Percentiles rank a stretch among this genome's conserved stretches.
These are phyloP conservation scores for Antarctomyces pellizariae DNA, from an alignment of 495 filamentous ascomycete genomes.

Conservation along the genomic window DNA sequence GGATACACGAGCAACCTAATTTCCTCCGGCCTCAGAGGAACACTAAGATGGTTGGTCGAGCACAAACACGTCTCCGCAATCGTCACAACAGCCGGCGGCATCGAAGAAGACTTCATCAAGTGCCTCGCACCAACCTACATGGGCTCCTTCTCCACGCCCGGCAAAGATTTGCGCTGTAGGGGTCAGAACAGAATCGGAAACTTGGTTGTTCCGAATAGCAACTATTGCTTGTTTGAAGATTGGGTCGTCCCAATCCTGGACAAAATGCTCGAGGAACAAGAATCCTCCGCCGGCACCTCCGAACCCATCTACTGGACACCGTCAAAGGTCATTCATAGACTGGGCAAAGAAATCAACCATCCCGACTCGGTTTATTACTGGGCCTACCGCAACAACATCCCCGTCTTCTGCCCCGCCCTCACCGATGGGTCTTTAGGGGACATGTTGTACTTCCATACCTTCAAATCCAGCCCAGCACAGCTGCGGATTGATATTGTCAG, in stretches of 20 bases:
- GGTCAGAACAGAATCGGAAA: slow-evolving; percentile 94
- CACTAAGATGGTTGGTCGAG: slow-evolving; percentile 75
- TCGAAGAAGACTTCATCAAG: slow-evolving; percentile 97
- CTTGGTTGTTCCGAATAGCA: slow-evolving; percentile 83
- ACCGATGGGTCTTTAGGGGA: slow-evolving; percentile 90
- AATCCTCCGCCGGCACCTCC: slow-evolving; percentile 31
- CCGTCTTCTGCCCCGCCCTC: slow-evolving; percentile 85
- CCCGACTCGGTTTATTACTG: slow-evolving; percentile 78
- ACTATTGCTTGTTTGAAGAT: slow-evolving; percentile 94
- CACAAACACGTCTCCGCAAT: slow-evolving; percentile 78
- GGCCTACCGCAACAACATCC: slow-evolving; percentile 83
- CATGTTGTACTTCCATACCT: slow-evolving; percentile 96
- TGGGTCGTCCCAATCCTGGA: slow-evolving; percentile 88
- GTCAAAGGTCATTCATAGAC: slow-evolving; percentile 56
- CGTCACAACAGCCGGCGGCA: slow-evolving; percentile 87
- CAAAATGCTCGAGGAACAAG: slow-evolving; percentile 78
- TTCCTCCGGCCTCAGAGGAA: slow-evolving; percentile 80
- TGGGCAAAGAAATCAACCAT: slow-evolving; percentile 83
- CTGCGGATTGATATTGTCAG: slow-evolving; percentile 72
- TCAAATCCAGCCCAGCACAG: slow-evolving; percentile 53
- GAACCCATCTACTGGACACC: slow-evolving; percentile 67
- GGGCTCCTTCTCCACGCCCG: slow-evolving; percentile 53
- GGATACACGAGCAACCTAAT: slow-evolving; percentile 95
- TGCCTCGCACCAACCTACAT: slow-evolving; percentile 86
- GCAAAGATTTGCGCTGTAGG: slow-evolving; percentile 49